Evolutionary conservation across 2,329 filamentous ascomycete genomes (phyloP), one percentile per base, ranked within the genome.

Genomic region (Magnaporthiopsis poae): DNA sequence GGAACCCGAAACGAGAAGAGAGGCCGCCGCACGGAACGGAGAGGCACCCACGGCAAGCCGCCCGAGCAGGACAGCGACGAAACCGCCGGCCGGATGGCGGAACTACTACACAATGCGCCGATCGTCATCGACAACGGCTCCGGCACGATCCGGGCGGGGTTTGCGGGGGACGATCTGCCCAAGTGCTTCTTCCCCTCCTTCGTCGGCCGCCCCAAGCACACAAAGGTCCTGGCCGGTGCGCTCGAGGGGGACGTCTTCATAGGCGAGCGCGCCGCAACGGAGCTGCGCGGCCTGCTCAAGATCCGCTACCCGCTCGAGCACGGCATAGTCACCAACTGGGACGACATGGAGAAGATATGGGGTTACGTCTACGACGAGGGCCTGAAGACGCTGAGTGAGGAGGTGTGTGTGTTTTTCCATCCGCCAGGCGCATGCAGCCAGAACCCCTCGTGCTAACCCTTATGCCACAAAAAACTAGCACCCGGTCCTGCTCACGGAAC

Each of bases 281-380:
- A 98, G 75, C 84, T 96, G 74, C 88, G 94, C 74, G 95, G 95
- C 3, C 81, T 99, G 69, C 84, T 99, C 72, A 99, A 98, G 85
- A 97, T 99, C 73, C 86, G 88, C 71, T 98, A 98, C 76, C 95
- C 95, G 61, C 81, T 99, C 66, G 95, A 98, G 80, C 95, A 99
- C 77, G 95, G 95, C 72, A 96, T 99, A 73, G 95, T 99, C 69
- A 99, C 95, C 72, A 92, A 99, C 78, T 99, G 95, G 95, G 95
- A 98, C 76, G 95, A 99, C 75, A 99, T 99, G 95, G 95, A 99
- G 82, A 88, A 92, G 80, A 99, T 99, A 79, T 99, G 95, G 95
- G 91, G 96, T 74, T 95, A 96, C 75, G 92, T 99, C 65, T 99
- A 98, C 77, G 91, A 91, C 67, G 94, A 97, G 75, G 95, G 96